These are phyloP conservation scores for Chromera velia DNA, from an alignment of 73 alveolate species.

Conservation along the genomic window DNA sequence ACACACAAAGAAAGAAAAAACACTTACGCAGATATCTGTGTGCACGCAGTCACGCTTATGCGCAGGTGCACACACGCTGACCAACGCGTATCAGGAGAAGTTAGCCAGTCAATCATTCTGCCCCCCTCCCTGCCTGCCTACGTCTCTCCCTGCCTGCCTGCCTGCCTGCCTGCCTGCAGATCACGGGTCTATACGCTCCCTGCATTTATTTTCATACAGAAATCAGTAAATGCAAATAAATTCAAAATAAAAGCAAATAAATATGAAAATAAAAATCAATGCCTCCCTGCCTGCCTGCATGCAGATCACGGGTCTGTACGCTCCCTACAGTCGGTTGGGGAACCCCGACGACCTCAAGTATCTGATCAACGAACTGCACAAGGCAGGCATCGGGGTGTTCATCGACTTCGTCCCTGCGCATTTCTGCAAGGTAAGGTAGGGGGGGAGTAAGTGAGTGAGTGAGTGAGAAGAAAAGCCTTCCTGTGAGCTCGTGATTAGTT, in stretches of 20 bases:
- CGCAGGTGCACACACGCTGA: background rate
- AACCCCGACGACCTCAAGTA: constrained; percentile 32
- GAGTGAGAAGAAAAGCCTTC: too few relatives aligned
- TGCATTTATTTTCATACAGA: too few relatives aligned
- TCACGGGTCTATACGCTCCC: too few relatives aligned
- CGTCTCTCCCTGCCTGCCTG: background rate
- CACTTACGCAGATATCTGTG: background rate
- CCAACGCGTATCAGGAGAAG: background rate
- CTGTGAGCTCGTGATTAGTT: too few relatives aligned
- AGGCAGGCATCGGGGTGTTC: constrained; percentile 37
- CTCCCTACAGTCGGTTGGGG: constrained; percentile 18
- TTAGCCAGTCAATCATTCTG: background rate
- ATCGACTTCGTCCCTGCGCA: constrained; percentile 44
- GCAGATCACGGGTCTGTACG: constrained; percentile 4
- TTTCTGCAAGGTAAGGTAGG: constrained; percentile 19
- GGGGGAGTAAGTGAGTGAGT: too few relatives aligned
- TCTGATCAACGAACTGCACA: constrained; percentile 27
- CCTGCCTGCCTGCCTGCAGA: too few relatives aligned
- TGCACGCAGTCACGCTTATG: background rate
- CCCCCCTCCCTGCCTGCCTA: constrained; percentile 4
- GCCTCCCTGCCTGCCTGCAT: background rate
- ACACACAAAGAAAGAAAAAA: background rate
- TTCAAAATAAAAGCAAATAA: background rate
- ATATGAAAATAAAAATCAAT: too few relatives aligned
- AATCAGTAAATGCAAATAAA: too few relatives aligned